Base-by-base conservation (phyloP, 192 early-diverging fungal species). In the Jimgerdemannia lactiflua region DNA sequence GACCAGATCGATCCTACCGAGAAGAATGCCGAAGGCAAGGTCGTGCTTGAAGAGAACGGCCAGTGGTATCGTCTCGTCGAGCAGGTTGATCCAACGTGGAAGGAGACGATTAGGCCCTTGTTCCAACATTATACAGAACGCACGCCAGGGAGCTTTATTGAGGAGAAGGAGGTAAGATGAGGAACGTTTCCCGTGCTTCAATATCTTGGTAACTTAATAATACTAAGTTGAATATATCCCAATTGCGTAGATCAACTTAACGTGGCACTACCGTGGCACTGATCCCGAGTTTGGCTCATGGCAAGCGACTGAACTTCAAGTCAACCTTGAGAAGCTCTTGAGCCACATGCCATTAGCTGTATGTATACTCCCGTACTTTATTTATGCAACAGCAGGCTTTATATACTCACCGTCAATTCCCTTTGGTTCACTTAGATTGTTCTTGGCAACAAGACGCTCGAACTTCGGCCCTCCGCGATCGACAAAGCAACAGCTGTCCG, bases 101-200 rank as follows among this genome's bases (percentile, higher is more conserved):
- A 94, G 63, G 92, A 93, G 43, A 94, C 95, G 6, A 96, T 99
- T 75, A 87, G 92, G 20, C 97, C 97, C 10, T 77, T 99, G 49
- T 98, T 99, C 87, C 89, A 96, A 82, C 96, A 99, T 82, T 99
- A 99, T 82, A 92, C 92, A 0, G 97, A 98, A 73, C 92, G 98
- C 67, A 99, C 98, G 9, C 98, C 97, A 0, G 97, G 97, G 3
- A 93, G 92, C 18, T 98, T 96, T 71, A 95, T 99, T 81, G 98
- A 99, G 86, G 95, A 97, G 78, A 99, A 99, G 88, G 97, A 99
- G 80, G 49, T 59, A 2, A 59, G 49, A 59, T 59, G 49, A 59
- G 0, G 49, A 59, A 59, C 29, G 29, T 29, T 29, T 29, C 29
- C 29, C 29, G 29, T 29, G 29, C 29, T 29, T 29, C 29, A 29